Base-by-base conservation (phyloP, 1,139 yeast species). In the Sugiyamaella sp. region DNA sequence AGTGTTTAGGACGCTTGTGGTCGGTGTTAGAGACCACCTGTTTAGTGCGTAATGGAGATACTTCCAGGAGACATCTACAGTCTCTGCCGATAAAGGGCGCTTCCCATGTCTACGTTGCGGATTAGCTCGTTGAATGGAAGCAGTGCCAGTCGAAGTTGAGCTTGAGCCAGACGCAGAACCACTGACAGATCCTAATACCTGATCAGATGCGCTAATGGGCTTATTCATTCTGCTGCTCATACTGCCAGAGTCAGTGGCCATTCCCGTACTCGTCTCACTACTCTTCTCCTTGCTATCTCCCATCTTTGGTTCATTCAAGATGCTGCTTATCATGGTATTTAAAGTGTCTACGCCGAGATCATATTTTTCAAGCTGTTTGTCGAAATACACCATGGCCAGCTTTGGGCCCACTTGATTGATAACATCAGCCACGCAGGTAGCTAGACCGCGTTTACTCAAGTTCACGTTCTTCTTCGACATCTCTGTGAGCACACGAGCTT, bases 381-480 rank as follows among this genome's bases (percentile, higher is more conserved):
- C 53, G 17, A 63, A 51, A 45, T 54, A 57, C 16, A 54, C 57
- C 51, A 64, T 57, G 5, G 60, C 64, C 16, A 55, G 51, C 19
- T 57, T 57, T 1, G 66, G 59, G 0, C 68, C 68, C 20, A 57
- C 46, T 9, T 59, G 54, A 22, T 58, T 54, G 10, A 60, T 52
- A 22, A 64, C 49, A 39, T 63, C 66, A 4, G 54, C 46, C 3
- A 66, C 54, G 16, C 63, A 55, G 22, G 56, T 49, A 0, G 62
- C 59, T 38, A 60, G 53, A 1, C 66, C 63, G 22, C 61, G 46
- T 4, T 53, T 39, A 20, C 62, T 55, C 25, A 66, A 41, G 3
- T 64, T 63, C 20, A 66, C 57, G 2, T 53, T 45, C 10, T 54
- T 45, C 22, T 54, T 42, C n/a, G 60, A 54, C 69, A 66, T 64